Evolutionary conservation across 306 rosid genomes (phyloP).

Genomic region (Lagenaria siceraria): DNA sequence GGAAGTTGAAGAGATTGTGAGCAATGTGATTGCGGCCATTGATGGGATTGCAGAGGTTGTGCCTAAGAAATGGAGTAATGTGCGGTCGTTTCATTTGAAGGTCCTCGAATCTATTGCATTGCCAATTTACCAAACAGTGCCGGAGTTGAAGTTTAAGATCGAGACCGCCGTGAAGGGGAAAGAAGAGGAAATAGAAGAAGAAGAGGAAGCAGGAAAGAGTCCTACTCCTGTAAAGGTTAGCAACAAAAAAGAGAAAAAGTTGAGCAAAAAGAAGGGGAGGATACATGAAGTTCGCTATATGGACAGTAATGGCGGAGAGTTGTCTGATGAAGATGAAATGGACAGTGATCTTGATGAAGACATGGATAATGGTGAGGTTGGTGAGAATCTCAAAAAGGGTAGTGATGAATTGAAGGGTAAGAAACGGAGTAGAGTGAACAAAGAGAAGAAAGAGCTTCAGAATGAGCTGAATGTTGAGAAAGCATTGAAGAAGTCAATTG

Average conservation of each 20-base stretch:
- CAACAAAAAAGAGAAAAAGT: slow-evolving; percentile 5
- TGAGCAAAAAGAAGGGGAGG: slow-evolving; percentile 56
- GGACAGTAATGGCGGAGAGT: slow-evolving; percentile 34
- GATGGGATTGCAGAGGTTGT: slow-evolving; percentile 44
- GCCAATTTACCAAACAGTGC: slow-evolving; percentile 53
- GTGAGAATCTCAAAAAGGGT: neutral
- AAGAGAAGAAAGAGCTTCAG: neutral
- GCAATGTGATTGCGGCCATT: slow-evolving; percentile 42
- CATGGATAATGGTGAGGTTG: neutral
- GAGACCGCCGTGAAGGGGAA: slow-evolving; percentile 22
- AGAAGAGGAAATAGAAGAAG: neutral
- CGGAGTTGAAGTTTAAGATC: slow-evolving; percentile 45
- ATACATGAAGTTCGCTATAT: slow-evolving; percentile 63
- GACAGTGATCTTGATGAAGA: slow-evolving; percentile 16
- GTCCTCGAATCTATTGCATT: slow-evolving; percentile 48
- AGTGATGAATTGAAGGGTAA: neutral
- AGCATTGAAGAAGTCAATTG: neutral
- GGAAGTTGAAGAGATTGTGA: slow-evolving; percentile 20
- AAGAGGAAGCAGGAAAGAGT: neutral
- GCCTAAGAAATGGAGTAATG: slow-evolving; percentile 58
- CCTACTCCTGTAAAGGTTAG: neutral
- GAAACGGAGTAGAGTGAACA: neutral
- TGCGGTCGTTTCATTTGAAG: slow-evolving; percentile 73
- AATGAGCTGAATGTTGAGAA: neutral
- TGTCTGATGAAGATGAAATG: slow-evolving; percentile 11